Evolutionary conservation across 2,329 filamentous ascomycete species (phyloP).

Genomic region (Zarea fungicola): DNA sequence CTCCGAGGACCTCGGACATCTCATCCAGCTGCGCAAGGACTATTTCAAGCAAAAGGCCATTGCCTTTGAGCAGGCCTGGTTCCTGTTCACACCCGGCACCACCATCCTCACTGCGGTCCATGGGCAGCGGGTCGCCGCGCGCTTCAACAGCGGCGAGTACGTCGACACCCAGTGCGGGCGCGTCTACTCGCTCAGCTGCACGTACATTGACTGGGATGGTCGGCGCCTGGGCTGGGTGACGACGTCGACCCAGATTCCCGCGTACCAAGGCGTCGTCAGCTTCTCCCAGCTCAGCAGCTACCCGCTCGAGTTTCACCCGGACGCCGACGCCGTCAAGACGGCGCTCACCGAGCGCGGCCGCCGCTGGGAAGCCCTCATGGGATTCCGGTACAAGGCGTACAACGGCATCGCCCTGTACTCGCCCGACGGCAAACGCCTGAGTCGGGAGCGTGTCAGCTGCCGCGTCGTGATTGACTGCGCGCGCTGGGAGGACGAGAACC

Average conservation of each 20-base stretch:
- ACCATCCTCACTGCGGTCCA: constrained; percentile 75
- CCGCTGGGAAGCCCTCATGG: constrained; percentile 74
- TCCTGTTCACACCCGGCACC: constrained; percentile 80
- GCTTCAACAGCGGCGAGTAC: constrained; percentile 76
- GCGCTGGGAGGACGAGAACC: constrained; percentile 76
- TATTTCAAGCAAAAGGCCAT: constrained; percentile 75
- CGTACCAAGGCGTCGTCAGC: constrained; percentile 73
- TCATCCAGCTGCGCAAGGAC: constrained; percentile 53
- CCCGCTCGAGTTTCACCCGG: constrained; percentile 74
- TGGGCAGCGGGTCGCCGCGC: constrained; percentile 66
- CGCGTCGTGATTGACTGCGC: constrained; percentile 83
- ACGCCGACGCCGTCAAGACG: constrained; percentile 58
- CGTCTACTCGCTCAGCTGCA: constrained; percentile 71
- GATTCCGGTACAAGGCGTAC: constrained; percentile 76
- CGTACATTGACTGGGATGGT: constrained; percentile 83
- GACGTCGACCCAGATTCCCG: constrained; percentile 66
- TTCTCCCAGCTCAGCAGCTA: constrained; percentile 75
- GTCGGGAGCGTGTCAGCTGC: constrained; percentile 34
- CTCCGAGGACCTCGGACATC: not conserved
- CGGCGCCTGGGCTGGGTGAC: constrained; percentile 75
- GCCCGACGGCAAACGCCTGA: constrained; percentile 67
- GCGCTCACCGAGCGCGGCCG: constrained; percentile 75
- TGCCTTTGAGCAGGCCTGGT: constrained; percentile 84
- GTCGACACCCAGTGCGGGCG: constrained; percentile 63
- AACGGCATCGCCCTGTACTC: constrained; percentile 65